Base-by-base conservation (phyloP, 2,329 filamentous ascomycete genomes). In the Colletotrichum simmondsii region DNA sequence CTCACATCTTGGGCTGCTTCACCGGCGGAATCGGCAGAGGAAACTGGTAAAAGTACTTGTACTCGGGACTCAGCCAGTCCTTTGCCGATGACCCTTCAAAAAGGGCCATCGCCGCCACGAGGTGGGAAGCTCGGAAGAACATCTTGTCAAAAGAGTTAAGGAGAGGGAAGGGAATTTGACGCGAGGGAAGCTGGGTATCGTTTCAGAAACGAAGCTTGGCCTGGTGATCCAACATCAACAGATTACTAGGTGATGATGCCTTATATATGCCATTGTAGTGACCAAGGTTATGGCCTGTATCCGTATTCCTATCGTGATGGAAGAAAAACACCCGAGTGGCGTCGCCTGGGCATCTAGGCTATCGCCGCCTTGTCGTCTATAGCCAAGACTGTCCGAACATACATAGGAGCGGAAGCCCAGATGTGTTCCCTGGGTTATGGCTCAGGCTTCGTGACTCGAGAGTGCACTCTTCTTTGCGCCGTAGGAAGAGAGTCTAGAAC, bases 21-120 rank as follows among this genome's bases (percentile, higher is more conserved):
- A 85, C 73, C 0, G 86, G 83, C 6, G 85, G 82, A 37, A 86
- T 85, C 1, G 86, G 85, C 2, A 88, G 80, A 8, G 85, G 80
- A 16, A 80, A 80, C 56, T 82, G 73, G 74, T 81, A 85, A 42
- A 85, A 78, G 76, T 80, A 80, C 62, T 76, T 76, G 74, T 85
- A 85, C 32, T 79, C 79, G 2, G 83, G 83, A 49, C 78, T 79
- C 10, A 76, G 42, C 74, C 75, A 76, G 35, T 78, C 76, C 62
- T 75, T 75, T 5, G 62, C 60, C 32, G 46, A 60, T 14, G 61
- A 64, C 46, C 30, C 62, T 22, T 64, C 60, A 11, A 69, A 35
- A 8, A 72, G 70, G n/a, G 70, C 70, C 59, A 72, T 59, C 12
- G 26, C 35, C 32, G 65, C 66, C 28, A 52, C 59, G 14, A 70